A percentile compares a stretch with the other conserved stretches of the same genome.
Conservation (phyloP, 805 yeast species). For the Yarrowia osloensis region DNA sequence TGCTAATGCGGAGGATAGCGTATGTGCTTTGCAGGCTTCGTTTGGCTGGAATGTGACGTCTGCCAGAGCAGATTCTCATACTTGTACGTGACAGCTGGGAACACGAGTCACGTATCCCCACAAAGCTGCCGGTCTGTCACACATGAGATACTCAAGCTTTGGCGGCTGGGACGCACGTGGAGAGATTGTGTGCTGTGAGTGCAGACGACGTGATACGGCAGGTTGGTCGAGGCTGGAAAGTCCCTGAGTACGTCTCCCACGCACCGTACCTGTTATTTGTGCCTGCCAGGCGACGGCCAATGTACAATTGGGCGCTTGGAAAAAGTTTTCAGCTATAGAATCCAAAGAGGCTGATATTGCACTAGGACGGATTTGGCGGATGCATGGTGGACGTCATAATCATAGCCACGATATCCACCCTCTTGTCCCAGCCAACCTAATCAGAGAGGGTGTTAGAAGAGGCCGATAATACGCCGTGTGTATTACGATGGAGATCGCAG, state of each 20-base stretch:
- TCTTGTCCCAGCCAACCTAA: not conserved
- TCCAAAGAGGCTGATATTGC: not conserved
- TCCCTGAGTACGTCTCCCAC: not conserved
- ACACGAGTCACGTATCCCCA: constrained; percentile 21
- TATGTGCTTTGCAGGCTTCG: not conserved
- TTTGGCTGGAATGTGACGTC: constrained; percentile 8
- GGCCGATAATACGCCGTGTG: not conserved
- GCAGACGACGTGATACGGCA: not conserved
- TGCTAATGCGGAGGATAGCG: not conserved
- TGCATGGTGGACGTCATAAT: not conserved
- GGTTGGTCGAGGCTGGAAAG: no score
- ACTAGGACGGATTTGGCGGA: constrained; percentile 11
- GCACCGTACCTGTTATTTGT: not conserved
- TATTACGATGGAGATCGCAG: not conserved
- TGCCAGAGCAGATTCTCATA: not conserved
- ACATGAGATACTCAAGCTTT: not conserved
- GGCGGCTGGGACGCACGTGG: constrained; percentile 8
- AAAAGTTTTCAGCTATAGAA: constrained; percentile 1
- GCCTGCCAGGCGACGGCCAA: not conserved
- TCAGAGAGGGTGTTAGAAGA: not conserved
- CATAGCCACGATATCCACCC: not conserved
- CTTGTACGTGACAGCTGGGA: not conserved
- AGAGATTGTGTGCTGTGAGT: not conserved
- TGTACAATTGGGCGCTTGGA: not conserved
- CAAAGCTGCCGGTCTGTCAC: not conserved